Evolutionary conservation across 1,284 basidiomycete species (phyloP), one percentile per base, ranked within the genome.

Genomic region (Ustilago trichophora): DNA sequence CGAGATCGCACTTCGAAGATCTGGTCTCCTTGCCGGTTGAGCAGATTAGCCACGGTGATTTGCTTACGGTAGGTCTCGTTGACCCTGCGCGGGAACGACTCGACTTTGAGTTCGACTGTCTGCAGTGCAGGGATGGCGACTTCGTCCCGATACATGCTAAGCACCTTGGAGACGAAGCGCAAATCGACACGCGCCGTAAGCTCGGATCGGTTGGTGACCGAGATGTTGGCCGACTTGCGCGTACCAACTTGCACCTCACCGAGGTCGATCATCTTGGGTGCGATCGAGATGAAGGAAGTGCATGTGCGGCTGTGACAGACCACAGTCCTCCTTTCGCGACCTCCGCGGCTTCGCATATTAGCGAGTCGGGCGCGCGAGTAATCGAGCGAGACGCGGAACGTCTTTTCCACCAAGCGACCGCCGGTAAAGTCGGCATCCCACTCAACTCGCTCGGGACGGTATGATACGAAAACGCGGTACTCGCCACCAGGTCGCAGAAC

Each of bases 11-110:
- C 83, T 52, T 85, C 83, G 46, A 85, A 78, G 38, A 85, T 79
- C 75, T 85, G 83, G 45, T 81, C 80, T 32, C 82, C 78, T 54
- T 82, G 79, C 50, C 78, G 53, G 49, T 77, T 80, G 27, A 78
- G 68, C 54, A 79, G 45, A 50, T 80, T 79, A 38, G 75, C 80
- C 3, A 85, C 83, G 19, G 84, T 84, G 48, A 84, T 82, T 72
- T 85, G 83, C 74, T 85, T 85, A 49, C 83, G 83, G 57, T 85
- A 85, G 12, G 73, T 67, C 42, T 84, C 82, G 64, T 85, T 85
- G 63, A 85, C 84, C 46, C 84, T 73, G 26, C 84, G 78, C 7
- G 84, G 84, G 73, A 84, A 85, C 52, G 85, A 84, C 48, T 85
- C 84, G 48, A 85, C 69, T 47, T 82, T 82, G 68, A 85, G 83